These are phyloP conservation scores for Aspergillus vadensis DNA, from an alignment of 2,329 filamentous ascomycete species.

Conservation along the genomic window DNA sequence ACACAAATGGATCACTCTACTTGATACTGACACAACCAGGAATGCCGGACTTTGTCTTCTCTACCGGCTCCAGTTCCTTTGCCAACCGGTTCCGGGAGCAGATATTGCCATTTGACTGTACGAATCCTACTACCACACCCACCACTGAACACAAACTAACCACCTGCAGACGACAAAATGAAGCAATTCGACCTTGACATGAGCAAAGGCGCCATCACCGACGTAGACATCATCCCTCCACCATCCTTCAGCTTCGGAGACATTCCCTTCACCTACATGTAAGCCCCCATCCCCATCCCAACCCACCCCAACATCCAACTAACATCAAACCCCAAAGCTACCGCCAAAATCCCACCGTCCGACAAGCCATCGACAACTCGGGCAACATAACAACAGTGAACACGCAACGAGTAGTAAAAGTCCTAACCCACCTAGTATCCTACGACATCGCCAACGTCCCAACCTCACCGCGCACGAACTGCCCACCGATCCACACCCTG, in stretches of 20 bases:
- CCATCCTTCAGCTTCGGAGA: conserved; percentile 74
- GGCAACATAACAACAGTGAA: conserved; percentile 62
- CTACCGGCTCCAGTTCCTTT: conserved; percentile 68
- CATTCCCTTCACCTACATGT: conserved; percentile 68
- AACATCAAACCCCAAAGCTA: conserved; percentile 59
- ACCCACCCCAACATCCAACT: conserved; percentile 14
- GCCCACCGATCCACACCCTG: conserved; percentile 52
- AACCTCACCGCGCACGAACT: conserved; percentile 58
- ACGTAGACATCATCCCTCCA: conserved; percentile 75
- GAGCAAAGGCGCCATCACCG: conserved; percentile 58
- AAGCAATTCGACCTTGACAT: conserved; percentile 69
- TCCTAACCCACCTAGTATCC: conserved; percentile 59
- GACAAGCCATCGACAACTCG: conserved; percentile 59
- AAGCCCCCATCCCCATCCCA: conserved; percentile 17
- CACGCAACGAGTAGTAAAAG: conserved; percentile 60
- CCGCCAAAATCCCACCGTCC: conserved; percentile 80
- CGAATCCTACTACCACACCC: conserved; percentile 19
- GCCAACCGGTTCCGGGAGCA: conserved; percentile 70
- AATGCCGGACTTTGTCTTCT: conserved; percentile 84
- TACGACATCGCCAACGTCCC: conserved; percentile 66
- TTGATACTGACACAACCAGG: conserved; percentile 41
- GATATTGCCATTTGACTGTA: conserved; percentile 71
- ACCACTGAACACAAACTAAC: not conserved
- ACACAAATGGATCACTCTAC: not conserved
- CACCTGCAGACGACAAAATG: conserved; percentile 53